These are phyloP conservation scores for Strigomonas culicis DNA, from an alignment of 208 protist species.

Conservation along the genomic window DNA sequence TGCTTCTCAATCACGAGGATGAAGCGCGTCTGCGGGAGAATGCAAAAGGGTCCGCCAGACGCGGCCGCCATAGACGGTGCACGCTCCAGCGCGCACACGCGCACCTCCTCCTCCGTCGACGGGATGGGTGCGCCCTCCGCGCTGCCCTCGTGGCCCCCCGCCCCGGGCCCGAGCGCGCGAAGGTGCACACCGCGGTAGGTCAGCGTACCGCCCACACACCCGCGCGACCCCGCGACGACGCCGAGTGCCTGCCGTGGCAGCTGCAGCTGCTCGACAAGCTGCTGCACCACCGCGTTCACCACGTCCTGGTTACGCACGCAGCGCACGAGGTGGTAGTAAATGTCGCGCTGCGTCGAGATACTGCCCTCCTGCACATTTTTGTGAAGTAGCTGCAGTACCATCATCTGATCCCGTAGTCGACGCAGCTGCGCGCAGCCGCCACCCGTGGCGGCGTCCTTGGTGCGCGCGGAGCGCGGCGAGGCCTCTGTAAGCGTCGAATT, in stretches of 20 bases:
- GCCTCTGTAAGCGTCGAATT: neutral
- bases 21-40: slow-evolving; percentile 42
- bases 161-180: neutral
- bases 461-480: slow-evolving; percentile 4
- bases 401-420: slow-evolving; percentile 25
- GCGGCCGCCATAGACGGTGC: neutral
- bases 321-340: slow-evolving; percentile 78
- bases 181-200: slow-evolving; percentile 36
- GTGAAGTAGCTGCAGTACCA: slow-evolving; percentile 47
- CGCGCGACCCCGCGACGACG: slow-evolving; percentile 64
- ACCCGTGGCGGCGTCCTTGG: neutral
- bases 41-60: slow-evolving; percentile 17
- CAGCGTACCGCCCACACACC: slow-evolving; percentile 53
- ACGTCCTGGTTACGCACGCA: slow-evolving; percentile 42
- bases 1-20: slow-evolving; percentile 88
- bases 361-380: slow-evolving; percentile 29
- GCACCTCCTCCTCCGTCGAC: slow-evolving; percentile 22
- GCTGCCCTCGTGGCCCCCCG: neutral
- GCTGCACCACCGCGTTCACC: slow-evolving; percentile 46
- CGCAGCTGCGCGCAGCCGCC: neutral
- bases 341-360: slow-evolving; percentile 69
- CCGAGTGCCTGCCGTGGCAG: slow-evolving; percentile 61
- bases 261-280: slow-evolving; percentile 34
- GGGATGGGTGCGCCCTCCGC: slow-evolving; percentile 31
- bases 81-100: slow-evolving; percentile 6